Conservation (phyloP, 441 rosid genomes). For the Populus trichocarpa region DNA sequence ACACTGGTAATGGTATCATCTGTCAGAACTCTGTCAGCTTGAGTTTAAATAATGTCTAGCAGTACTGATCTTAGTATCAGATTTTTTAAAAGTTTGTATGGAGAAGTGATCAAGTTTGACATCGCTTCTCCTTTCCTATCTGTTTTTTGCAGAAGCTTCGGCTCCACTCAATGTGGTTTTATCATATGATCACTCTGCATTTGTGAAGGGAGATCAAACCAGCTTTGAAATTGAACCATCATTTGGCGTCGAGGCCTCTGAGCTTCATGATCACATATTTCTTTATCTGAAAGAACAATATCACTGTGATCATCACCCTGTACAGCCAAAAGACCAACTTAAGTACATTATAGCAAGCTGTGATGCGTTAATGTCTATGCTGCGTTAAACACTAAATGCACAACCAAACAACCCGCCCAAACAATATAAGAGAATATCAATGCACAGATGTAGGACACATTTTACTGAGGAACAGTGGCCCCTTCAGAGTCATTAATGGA, state of each 20-base stretch:
- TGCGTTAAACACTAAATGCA: too few species aligned
- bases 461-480: not conserved
- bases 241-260: slow-evolving; percentile 55
- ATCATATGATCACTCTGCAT: slow-evolving; percentile 40
- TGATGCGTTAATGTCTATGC: not conserved
- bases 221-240: slow-evolving; percentile 51
- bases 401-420: too few species aligned
- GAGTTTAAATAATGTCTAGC: too few species aligned
- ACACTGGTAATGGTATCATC: too few species aligned
- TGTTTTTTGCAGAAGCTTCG: slow-evolving; percentile 32
- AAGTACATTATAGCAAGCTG: not conserved
- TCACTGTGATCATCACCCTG: slow-evolving; percentile 56
- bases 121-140: not conserved
- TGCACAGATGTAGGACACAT: not conserved
- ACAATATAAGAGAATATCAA: not conserved
- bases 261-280: slow-evolving; percentile 52
- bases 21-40: too few species aligned
- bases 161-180: slow-evolving; percentile 25
- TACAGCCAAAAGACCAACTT: slow-evolving; percentile 12
- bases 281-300: slow-evolving; percentile 57
- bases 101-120: too few species aligned
- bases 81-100: too few species aligned
- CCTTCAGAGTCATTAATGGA: not conserved
- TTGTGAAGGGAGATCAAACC: slow-evolving; percentile 60
- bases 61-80: too few species aligned